Conservation (phyloP, 768 basidiomycete species). For the Hypholoma fasciculare region DNA sequence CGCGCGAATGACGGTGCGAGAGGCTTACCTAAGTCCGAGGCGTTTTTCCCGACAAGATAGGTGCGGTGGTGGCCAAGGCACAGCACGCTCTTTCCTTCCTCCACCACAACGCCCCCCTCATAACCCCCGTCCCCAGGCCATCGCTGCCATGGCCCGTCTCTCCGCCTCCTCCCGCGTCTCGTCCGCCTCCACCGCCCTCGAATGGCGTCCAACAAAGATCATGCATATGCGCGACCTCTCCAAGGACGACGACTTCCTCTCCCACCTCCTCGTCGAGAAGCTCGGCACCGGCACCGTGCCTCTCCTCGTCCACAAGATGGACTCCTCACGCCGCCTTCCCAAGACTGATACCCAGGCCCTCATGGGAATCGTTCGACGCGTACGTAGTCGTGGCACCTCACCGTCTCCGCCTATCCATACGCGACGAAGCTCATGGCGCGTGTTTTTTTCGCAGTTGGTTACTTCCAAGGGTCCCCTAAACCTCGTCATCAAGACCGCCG, state of each 20-base stretch:
- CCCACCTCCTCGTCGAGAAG: conserved; percentile 86
- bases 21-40: conserved; percentile 27
- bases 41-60: conserved; percentile 23
- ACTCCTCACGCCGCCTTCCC: conserved; percentile 71
- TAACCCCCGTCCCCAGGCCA: conserved; percentile 16
- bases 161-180: conserved; percentile 23
- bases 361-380: conserved; percentile 75
- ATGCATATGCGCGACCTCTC: conserved; percentile 92
- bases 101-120: conserved; percentile 21
- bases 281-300: conserved; percentile 79
- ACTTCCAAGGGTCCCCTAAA: conserved; percentile 52
- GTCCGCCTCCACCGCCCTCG: conserved; percentile 29
- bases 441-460: conserved; percentile 50
- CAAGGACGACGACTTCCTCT: conserved; percentile 89
- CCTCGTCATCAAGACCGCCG: conserved; percentile 66
- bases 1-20: conserved; percentile 9
- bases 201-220: conserved; percentile 83
- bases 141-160: conserved; percentile 29
- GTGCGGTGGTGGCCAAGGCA: conserved; percentile 21
- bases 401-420: conserved; percentile 18
- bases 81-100: conserved; percentile 15
- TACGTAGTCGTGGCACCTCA: conserved; percentile 34
- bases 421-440: conserved; percentile 21
- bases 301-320: conserved; percentile 91
- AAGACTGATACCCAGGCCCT: conserved; percentile 72